Percentiles rank a stretch among this genome's conserved stretches.
These are phyloP conservation scores for Cardamine occulta DNA, from an alignment of 345 rosid genomes.

Conservation along the genomic window DNA sequence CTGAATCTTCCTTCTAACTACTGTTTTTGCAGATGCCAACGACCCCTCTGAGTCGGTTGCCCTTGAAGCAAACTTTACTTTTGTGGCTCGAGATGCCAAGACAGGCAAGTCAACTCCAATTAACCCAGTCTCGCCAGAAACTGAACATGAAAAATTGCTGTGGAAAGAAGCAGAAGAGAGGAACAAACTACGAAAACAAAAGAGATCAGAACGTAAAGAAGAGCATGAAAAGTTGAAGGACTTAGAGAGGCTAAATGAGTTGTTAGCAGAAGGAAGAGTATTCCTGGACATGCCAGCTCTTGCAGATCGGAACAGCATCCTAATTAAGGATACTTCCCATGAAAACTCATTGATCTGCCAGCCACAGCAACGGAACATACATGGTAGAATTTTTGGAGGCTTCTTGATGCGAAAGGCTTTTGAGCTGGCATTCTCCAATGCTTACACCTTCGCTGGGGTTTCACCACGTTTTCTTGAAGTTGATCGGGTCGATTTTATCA, in stretches of 20 bases:
- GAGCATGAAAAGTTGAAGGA: constrained; percentile 47
- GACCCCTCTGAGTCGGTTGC: constrained; percentile 57
- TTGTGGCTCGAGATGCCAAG: constrained; percentile 80
- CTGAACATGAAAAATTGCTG: constrained; percentile 64
- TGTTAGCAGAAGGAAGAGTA: constrained; percentile 80
- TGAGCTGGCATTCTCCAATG: constrained; percentile 79
- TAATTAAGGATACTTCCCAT: constrained; percentile 64
- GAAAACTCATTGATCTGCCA: constrained; percentile 82
- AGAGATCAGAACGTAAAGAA: constrained; percentile 48
- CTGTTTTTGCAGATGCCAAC: constrained; percentile 49
- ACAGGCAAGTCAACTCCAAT: constrained; percentile 81
- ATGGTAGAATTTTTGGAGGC: constrained; percentile 90
- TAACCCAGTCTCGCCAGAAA: constrained; percentile 69
- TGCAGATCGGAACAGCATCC: constrained; percentile 89
- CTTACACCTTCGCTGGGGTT: constrained; percentile 85
- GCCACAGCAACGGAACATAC: constrained; percentile 85
- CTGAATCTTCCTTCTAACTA: not conserved
- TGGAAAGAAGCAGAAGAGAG: constrained; percentile 87
- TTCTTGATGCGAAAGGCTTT: constrained; percentile 88
- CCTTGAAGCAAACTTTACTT: constrained; percentile 80
- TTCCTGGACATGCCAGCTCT: constrained; percentile 93
- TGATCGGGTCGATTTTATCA: constrained; percentile 85
- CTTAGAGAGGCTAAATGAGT: constrained; percentile 55
- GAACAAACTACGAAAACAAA: constrained; percentile 67
- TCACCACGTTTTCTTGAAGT: constrained; percentile 82